phyloP scores from a whole-genome alignment of 768 basidiomycete genomes.

The Cubamyces lactineus region DNA sequence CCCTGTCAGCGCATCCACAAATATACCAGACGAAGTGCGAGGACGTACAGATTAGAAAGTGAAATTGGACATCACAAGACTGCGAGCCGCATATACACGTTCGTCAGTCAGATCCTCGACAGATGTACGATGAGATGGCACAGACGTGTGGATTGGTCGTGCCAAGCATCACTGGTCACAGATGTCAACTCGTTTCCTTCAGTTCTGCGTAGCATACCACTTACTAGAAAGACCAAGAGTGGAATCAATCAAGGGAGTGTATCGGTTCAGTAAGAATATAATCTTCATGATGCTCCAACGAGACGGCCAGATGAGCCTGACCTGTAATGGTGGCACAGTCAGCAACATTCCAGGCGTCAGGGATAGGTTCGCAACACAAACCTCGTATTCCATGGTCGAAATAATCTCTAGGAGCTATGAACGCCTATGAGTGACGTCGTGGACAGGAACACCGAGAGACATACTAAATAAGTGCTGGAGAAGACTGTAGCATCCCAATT shows the following conservation, averaged over 20 bases:
- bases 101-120: neutral
- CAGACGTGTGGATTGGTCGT: neutral
- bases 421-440: neutral
- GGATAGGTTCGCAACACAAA: neutral
- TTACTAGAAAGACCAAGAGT: neutral
- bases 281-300: slow-evolving; percentile 8
- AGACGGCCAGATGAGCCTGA: slow-evolving; percentile 10
- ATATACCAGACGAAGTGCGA: neutral
- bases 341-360: neutral
- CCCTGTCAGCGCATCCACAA: too few relatives aligned
- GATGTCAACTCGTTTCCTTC: too few relatives aligned
- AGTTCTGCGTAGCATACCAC: neutral
- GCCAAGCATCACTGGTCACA: neutral
- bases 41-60: neutral
- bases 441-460: too few relatives aligned
- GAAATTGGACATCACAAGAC: neutral
- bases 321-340: neutral
- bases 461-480: neutral
- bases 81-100: neutral
- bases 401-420: neutral
- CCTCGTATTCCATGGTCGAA: neutral
- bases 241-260: slow-evolving; percentile 9
- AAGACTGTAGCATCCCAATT: neutral
- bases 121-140: neutral
- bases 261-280: slow-evolving; percentile 5